phyloP scores from a whole-genome alignment of 371 early-diverging fungal species.

The Rhizomucor miehei region DNA sequence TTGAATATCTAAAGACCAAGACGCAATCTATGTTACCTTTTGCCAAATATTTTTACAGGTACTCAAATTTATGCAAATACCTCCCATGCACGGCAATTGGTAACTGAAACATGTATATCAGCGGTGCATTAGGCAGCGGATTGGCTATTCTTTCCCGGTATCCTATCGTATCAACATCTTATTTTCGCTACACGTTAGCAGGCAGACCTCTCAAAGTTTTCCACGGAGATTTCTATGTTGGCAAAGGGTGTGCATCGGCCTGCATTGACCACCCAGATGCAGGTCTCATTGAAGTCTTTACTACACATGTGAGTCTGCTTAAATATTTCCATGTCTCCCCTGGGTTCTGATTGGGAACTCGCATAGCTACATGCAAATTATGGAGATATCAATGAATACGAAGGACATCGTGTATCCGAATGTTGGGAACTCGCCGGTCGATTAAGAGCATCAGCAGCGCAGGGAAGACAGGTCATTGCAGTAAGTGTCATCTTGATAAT shows the following conservation, averaged over 20 bases:
- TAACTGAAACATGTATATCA: slow-evolving; percentile 6
- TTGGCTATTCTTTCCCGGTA: slow-evolving; percentile 50
- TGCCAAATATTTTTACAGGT: slow-evolving; percentile 52
- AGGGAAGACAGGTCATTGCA: slow-evolving; percentile 54
- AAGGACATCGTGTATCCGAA: slow-evolving; percentile 54
- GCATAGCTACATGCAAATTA: slow-evolving; percentile 61
- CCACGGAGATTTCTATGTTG: slow-evolving; percentile 65
- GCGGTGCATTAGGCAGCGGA: slow-evolving; percentile 62
- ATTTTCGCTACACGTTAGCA: slow-evolving; percentile 50
- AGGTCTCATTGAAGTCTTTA: slow-evolving; percentile 60
- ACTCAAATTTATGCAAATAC: neutral
- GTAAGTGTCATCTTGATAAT: slow-evolving; percentile 31
- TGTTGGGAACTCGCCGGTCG: slow-evolving; percentile 56
- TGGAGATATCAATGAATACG: slow-evolving; percentile 41
- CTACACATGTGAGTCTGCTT: slow-evolving; percentile 54
- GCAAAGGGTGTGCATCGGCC: slow-evolving; percentile 55
- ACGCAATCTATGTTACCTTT: slow-evolving; percentile 33
- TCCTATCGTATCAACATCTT: slow-evolving; percentile 45
- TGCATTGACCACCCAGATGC: slow-evolving; percentile 52
- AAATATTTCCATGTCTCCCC: neutral
- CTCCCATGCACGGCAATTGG: neutral
- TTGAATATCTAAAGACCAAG: slow-evolving; percentile 34
- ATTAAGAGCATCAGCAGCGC: slow-evolving; percentile 40
- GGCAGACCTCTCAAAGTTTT: slow-evolving; percentile 55
- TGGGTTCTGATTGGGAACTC: neutral